Conservation (phyloP, 2,329 filamentous ascomycete genomes). For the Gnomoniopsis smithogilvyi region DNA sequence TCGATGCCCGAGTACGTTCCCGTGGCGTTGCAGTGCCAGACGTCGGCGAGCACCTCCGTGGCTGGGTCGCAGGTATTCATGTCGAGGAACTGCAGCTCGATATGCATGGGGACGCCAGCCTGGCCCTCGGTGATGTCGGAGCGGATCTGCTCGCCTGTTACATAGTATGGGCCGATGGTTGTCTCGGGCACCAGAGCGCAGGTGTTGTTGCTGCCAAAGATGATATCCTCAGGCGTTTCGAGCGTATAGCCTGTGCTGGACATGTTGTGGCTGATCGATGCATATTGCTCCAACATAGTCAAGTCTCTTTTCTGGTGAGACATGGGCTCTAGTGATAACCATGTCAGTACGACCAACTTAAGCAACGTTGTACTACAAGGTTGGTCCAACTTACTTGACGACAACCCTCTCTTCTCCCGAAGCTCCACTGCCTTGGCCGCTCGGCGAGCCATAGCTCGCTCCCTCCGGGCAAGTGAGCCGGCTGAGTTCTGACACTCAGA, state of each 20-base stretch:
- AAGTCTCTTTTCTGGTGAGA: conserved; percentile 7
- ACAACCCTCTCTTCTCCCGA: background rate
- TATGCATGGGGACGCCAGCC: conserved; percentile 37
- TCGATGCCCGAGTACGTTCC: conserved; percentile 38
- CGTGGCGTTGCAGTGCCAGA: conserved; percentile 45
- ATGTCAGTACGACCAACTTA: background rate
- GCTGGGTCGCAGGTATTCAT: conserved; percentile 40
- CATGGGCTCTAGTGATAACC: background rate
- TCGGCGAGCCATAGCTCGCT: conserved; percentile 1
- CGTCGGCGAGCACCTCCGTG: conserved; percentile 36
- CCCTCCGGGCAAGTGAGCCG: background rate
- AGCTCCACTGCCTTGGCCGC: conserved; percentile 7
- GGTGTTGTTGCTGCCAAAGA: conserved; percentile 10
- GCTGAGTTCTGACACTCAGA: background rate
- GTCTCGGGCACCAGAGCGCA: conserved; percentile 29
- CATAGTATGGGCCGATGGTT: conserved; percentile 42
- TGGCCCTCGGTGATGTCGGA: conserved; percentile 36
- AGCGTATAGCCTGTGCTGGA: background rate
- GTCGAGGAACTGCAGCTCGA: conserved; percentile 44
- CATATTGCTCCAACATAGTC: background rate
- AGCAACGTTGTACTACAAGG: background rate
- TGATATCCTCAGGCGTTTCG: background rate
- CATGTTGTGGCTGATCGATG: conserved; percentile 1
- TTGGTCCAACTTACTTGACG: background rate
- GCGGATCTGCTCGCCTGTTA: conserved; percentile 39